A percentile compares a stretch with the other conserved stretches of the same genome.
Evolutionary conservation across 208 protist genomes (phyloP).

Genomic region (Trypanosoma mega): DNA sequence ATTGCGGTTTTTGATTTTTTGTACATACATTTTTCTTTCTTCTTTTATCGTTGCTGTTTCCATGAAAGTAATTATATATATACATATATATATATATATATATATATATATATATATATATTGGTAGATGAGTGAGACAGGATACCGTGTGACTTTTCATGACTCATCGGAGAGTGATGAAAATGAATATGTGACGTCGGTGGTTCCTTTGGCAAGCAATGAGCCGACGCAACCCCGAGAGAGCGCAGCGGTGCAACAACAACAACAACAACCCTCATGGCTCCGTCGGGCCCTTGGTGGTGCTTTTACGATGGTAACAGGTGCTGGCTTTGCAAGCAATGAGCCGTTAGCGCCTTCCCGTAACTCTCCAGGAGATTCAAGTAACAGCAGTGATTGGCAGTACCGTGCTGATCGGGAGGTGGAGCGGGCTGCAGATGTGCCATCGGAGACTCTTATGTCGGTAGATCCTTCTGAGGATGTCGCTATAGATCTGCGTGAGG

Average conservation of each 20-base stretch:
- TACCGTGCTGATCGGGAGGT: neutral
- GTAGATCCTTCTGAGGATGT: constrained; percentile 28
- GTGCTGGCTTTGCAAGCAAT: neutral
- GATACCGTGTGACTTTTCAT: constrained; percentile 50
- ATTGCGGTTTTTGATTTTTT: too few relatives aligned
- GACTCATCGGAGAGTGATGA: constrained; percentile 73
- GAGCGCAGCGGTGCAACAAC: neutral
- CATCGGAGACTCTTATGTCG: neutral
- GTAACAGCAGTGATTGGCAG: constrained; percentile 7
- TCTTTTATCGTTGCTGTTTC: constrained; percentile 1
- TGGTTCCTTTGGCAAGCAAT: constrained; percentile 26
- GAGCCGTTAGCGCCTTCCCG: constrained; percentile 6
- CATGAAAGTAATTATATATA: too few relatives aligned
- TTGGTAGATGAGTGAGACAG: constrained; percentile 13
- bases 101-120: too few relatives aligned
- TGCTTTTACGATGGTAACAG: neutral
- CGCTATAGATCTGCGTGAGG: constrained; percentile 70
- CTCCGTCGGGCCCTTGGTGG: neutral
- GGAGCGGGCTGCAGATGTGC: neutral
- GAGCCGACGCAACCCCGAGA: constrained; percentile 16
- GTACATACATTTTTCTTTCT: neutral
- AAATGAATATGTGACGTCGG: constrained; percentile 37
- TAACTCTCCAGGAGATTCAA: neutral
- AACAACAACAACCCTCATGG: constrained; percentile 10
- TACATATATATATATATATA: too few relatives aligned